Evolutionary conservation across 768 basidiomycete genomes (phyloP).

Genomic region (Scleroderma citrinum): DNA sequence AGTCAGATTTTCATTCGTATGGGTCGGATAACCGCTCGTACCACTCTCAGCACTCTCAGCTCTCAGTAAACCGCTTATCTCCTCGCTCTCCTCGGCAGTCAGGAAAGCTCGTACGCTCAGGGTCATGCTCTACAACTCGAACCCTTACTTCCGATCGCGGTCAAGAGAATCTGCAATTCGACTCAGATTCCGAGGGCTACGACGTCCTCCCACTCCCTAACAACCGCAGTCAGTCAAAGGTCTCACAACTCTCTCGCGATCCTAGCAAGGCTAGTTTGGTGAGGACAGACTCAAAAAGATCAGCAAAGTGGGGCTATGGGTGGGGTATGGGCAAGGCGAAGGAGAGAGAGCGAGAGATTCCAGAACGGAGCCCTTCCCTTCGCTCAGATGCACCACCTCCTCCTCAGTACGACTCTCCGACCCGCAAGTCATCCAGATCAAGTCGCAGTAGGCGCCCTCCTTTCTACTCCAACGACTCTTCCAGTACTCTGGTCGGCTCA

Average conservation of each 20-base stretch:
- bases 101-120: conserved; percentile 31
- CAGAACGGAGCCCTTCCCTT: conserved; percentile 28
- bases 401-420: conserved; percentile 24
- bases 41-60: conserved; percentile 20
- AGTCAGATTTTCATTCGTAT: conserved; percentile 41
- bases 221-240: conserved; percentile 37
- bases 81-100: conserved; percentile 19
- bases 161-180: conserved; percentile 46
- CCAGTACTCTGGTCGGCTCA: conserved; percentile 70
- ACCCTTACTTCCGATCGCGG: conserved; percentile 32
- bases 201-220: conserved; percentile 30
- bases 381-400: conserved; percentile 35
- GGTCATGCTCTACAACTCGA: conserved; percentile 39
- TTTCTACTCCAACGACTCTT: conserved; percentile 54
- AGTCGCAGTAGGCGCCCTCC: conserved; percentile 36
- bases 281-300: conserved; percentile 51
- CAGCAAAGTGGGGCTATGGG: conserved; percentile 62
- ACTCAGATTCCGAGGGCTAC: conserved; percentile 58
- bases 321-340: conserved; percentile 59
- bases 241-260: conserved; percentile 35
- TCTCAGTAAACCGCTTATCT: conserved; percentile 19
- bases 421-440: conserved; percentile 36
- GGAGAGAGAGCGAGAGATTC: conserved; percentile 35
- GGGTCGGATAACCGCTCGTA: conserved; percentile 22
- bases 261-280: conserved; percentile 41